These are phyloP conservation scores for Ogataea nakhonphanomensis DNA, from an alignment of 805 yeast genomes.

Conservation along the genomic window DNA sequence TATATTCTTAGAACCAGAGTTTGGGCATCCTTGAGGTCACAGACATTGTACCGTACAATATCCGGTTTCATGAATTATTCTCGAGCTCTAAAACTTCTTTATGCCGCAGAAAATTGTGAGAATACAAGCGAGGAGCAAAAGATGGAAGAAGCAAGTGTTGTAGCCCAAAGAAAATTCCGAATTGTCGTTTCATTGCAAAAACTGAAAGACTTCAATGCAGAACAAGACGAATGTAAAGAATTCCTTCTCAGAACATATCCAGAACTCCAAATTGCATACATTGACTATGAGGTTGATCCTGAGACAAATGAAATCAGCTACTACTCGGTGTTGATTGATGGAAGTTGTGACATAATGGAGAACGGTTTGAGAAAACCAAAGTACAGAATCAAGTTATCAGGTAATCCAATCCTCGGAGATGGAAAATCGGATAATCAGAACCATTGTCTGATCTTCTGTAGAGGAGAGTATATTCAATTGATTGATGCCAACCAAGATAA, in stretches of 20 bases:
- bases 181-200: constrained; percentile 66
- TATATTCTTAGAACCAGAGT: constrained; percentile 67
- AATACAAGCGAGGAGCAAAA: constrained; percentile 34
- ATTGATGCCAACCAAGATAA: constrained; percentile 85
- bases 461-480: constrained; percentile 79
- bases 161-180: constrained; percentile 62
- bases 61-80: constrained; percentile 81
- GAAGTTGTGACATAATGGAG: constrained; percentile 57
- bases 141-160: constrained; percentile 44
- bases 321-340: constrained; percentile 69
- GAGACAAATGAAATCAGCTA: constrained; percentile 44
- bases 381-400: constrained; percentile 63
- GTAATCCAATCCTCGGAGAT: constrained; percentile 80
- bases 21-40: constrained; percentile 84
- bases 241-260: constrained; percentile 63
- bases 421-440: constrained; percentile 86
- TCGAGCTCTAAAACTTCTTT: constrained; percentile 64
- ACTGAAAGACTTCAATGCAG: constrained; percentile 48
- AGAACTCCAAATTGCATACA: constrained; percentile 59
- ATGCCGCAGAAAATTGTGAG: constrained; percentile 48
- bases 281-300: constrained; percentile 49
- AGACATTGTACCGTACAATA: constrained; percentile 76
- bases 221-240: constrained; percentile 58
- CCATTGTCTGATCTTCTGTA: constrained; percentile 65
- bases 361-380: constrained; percentile 60